These are phyloP conservation scores for Zychaea mexicana DNA, from an alignment of 371 early-diverging fungal species.

Conservation along the genomic window DNA sequence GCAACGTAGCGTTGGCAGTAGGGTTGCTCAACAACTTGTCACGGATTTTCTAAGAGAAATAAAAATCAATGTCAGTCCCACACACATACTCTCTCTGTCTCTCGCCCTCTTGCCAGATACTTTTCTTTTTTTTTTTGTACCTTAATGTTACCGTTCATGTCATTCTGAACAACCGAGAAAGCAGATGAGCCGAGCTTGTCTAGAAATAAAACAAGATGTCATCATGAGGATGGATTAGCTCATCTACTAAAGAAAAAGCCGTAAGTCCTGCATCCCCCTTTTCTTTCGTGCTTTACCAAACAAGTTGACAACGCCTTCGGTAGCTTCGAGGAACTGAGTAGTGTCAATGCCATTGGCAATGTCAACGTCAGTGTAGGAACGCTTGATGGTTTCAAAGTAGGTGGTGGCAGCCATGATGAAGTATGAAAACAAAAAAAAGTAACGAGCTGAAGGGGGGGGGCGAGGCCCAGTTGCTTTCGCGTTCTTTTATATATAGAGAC, in stretches of 20 bases:
- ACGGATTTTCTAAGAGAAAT: constrained; percentile 74
- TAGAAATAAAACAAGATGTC: constrained; percentile 22
- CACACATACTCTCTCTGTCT: not conserved
- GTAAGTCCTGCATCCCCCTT: too few relatives aligned
- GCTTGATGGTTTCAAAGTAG: constrained; percentile 70
- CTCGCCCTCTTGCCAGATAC: not conserved
- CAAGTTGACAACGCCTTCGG: constrained; percentile 77
- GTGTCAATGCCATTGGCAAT: constrained; percentile 74
- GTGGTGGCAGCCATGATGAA: constrained; percentile 3
- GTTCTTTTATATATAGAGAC: not conserved
- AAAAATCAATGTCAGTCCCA: not conserved
- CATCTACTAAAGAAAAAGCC: too few relatives aligned
- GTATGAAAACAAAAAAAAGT: not conserved
- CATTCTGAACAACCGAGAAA: constrained; percentile 83
- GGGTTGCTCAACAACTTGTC: constrained; percentile 67
- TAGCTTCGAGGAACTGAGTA: constrained; percentile 85
- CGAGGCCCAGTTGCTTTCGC: not conserved
- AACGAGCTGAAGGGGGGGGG: not conserved
- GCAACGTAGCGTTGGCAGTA: constrained; percentile 73
- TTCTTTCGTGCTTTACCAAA: too few relatives aligned
- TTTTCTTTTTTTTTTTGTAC: constrained; percentile 40
- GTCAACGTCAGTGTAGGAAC: constrained; percentile 74
- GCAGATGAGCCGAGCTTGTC: constrained; percentile 74
- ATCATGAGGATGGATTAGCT: not conserved
- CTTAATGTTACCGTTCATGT: constrained; percentile 88